A percentile compares a stretch with the other conserved stretches of the same genome.
Conservation (phyloP, 306 rosid genomes). For the Coriaria nepalensis region DNA sequence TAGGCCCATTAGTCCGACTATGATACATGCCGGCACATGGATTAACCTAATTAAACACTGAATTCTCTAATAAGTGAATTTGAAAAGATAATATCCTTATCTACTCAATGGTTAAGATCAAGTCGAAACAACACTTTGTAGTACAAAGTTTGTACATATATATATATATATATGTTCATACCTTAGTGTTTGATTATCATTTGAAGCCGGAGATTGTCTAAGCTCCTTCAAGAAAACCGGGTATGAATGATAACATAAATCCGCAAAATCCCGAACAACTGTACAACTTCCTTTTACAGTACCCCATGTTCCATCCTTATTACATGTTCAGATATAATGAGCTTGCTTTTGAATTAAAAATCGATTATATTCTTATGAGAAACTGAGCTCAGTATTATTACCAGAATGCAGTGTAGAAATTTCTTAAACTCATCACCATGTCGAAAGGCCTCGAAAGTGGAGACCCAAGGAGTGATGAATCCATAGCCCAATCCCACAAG, state of each 20-base stretch:
- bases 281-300: constrained; percentile 79
- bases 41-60: too few relatives aligned
- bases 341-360: too few relatives aligned
- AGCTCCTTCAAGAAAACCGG: constrained; percentile 58
- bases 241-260: constrained; percentile 63
- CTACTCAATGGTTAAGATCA: not conserved
- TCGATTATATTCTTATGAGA: not conserved
- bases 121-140: not conserved
- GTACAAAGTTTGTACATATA: too few relatives aligned
- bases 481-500: constrained; percentile 75
- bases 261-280: constrained; percentile 78
- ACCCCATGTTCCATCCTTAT: constrained; percentile 75
- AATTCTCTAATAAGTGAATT: constrained; percentile 4
- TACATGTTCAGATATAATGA: not conserved
- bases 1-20: constrained; percentile 48
- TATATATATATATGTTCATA: constrained; percentile 8
- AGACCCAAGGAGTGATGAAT: constrained; percentile 73
- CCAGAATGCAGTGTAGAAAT: constrained; percentile 48
- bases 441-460: constrained; percentile 84
- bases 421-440: constrained; percentile 41
- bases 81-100: not conserved
- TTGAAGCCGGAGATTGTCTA: constrained; percentile 44
- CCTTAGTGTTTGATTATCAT: constrained; percentile 46
- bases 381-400: constrained; percentile 13
- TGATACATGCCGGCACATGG: constrained; percentile 60